phyloP scores from a whole-genome alignment of 495 filamentous ascomycete genomes.

The Aspergillus nidulans region DNA sequence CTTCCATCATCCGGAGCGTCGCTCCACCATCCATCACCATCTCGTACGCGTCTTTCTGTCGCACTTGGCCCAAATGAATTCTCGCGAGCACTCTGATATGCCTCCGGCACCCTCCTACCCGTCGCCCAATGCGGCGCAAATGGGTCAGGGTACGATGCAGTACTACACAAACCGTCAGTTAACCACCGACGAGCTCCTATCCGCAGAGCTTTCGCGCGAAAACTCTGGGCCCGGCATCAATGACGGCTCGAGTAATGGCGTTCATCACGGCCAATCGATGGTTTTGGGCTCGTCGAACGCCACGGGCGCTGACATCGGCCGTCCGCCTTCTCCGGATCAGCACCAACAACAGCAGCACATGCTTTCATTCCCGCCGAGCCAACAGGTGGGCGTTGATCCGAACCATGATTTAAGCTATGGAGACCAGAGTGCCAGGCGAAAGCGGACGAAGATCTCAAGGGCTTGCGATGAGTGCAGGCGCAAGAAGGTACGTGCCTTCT shows the following conservation, averaged over 20 bases:
- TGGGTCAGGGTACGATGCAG: slow-evolving; percentile 42
- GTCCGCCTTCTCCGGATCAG: slow-evolving; percentile 36
- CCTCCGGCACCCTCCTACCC: slow-evolving; percentile 46
- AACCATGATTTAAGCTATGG: slow-evolving; percentile 49
- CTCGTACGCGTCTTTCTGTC: slow-evolving; percentile 8
- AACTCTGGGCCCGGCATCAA: slow-evolving; percentile 38
- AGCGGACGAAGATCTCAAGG: slow-evolving; percentile 85
- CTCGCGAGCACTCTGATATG: slow-evolving; percentile 46
- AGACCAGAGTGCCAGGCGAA: slow-evolving; percentile 67
- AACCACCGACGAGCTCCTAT: slow-evolving; percentile 43
- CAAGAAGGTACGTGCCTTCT: slow-evolving; percentile 63
- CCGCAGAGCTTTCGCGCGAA: slow-evolving; percentile 46
- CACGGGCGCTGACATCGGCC: slow-evolving; percentile 34
- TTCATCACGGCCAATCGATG: slow-evolving; percentile 41
- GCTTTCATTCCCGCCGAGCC: slow-evolving; percentile 44
- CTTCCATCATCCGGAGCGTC: slow-evolving; percentile 24
- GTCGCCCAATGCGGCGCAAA: slow-evolving; percentile 47
- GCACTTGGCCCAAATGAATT: slow-evolving; percentile 34
- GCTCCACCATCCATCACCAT: slow-evolving; percentile 28
- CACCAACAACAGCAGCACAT: slow-evolving; percentile 46
- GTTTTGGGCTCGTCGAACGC: slow-evolving; percentile 39
- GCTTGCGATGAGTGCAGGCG: slow-evolving; percentile 94
- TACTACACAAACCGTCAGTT: slow-evolving; percentile 46
- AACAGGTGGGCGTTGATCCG: slow-evolving; percentile 49
- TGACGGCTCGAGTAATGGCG: slow-evolving; percentile 39